Conservation (phyloP, 768 basidiomycete genomes). For the Suillus subluteus region DNA sequence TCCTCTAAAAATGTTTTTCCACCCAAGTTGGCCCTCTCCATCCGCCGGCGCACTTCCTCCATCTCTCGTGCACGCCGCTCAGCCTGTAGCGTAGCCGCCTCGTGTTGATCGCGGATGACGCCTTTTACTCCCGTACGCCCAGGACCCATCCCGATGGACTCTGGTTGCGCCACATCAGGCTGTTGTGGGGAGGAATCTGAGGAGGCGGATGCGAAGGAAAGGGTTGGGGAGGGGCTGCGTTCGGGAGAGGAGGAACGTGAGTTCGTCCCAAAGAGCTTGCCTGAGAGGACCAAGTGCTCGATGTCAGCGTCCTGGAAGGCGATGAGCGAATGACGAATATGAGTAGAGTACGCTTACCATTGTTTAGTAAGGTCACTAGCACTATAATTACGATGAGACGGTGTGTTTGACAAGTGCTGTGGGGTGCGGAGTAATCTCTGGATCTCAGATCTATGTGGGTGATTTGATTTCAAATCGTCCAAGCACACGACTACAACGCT, state of each 20-base stretch:
- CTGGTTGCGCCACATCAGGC: constrained; percentile 28
- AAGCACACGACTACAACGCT: not conserved
- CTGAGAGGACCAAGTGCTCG: constrained; percentile 77
- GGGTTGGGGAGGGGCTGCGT: constrained; percentile 60
- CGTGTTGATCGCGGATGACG: constrained; percentile 80
- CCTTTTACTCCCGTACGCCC: constrained; percentile 90
- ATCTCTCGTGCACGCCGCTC: constrained; percentile 55
- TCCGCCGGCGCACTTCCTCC: constrained; percentile 51
- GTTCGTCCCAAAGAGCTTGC: constrained; percentile 65
- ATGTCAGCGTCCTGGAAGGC: constrained; percentile 48
- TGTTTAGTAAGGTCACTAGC: not conserved
- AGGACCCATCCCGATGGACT: constrained; percentile 83
- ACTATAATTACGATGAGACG: not conserved
- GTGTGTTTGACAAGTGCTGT: not conserved
- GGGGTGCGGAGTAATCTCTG: not conserved
- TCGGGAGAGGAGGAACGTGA: constrained; percentile 65
- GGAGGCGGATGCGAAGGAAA: constrained; percentile 30
- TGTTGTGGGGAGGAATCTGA: constrained; percentile 39
- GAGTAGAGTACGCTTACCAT: not conserved
- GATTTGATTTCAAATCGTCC: not conserved
- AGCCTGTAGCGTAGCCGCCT: constrained; percentile 61
- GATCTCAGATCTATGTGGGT: not conserved
- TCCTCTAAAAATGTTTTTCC: constrained; percentile 81
- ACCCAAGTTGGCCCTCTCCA: constrained; percentile 69
- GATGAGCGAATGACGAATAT: not conserved